Conservation (phyloP, 352 stramenopile species). For the Phytopythium cucurbitacearum region DNA sequence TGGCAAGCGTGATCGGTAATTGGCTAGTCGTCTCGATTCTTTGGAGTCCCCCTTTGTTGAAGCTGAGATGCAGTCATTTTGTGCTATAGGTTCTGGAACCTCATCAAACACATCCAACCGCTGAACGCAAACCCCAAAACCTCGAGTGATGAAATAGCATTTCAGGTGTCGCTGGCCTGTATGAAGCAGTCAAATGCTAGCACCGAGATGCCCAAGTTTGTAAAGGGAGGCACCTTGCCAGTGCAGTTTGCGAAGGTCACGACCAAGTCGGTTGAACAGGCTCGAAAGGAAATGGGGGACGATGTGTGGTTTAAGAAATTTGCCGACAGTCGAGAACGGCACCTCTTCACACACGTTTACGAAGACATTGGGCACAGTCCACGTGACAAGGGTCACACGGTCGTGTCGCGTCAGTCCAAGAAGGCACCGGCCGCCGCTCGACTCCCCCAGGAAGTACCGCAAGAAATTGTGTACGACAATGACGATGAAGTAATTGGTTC, state of each 20-base stretch:
- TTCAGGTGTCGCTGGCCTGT: conserved; percentile 35
- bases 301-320: conserved; percentile 44
- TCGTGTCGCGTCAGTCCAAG: conserved; percentile 3
- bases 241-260: conserved; percentile 18
- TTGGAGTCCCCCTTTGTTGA: no score
- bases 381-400: not conserved
- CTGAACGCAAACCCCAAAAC: no score
- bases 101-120: no score
- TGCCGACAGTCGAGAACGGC: conserved; percentile 31
- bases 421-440: not conserved
- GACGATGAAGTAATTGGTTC: no score
- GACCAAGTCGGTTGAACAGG: conserved; percentile 25
- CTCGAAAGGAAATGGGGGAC: conserved; percentile 28
- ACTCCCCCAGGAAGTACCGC: conserved; percentile 3
- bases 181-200: conserved; percentile 35
- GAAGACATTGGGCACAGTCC: conserved; percentile 6
- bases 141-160: conserved; percentile 5
- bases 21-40: no score
- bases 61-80: no score
- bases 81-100: no score
- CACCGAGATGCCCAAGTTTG: conserved; percentile 52
- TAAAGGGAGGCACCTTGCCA: conserved; percentile 30
- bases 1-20: no score
- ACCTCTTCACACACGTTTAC: conserved; percentile 24
- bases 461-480: no score